Evolutionary conservation across 306 rosid genomes (phyloP), one percentile per base, ranked within the genome.

Genomic region (Dryas octopetala): DNA sequence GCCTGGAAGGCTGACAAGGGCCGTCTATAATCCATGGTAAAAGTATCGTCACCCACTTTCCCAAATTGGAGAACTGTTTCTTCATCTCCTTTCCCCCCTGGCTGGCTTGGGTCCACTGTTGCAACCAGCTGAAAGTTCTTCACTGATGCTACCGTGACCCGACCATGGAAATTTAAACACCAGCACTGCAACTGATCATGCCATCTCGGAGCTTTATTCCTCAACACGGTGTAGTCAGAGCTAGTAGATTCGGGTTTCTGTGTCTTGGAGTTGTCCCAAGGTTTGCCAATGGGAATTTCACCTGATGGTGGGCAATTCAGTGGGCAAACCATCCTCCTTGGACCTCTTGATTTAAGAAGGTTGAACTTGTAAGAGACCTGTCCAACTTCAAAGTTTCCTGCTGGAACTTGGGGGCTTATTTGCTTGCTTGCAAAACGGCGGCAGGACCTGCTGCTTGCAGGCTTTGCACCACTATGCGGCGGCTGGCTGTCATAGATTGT

Each of bases 141-240:
- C 72, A 96, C 99, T 0, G 99, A 96, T 28, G 98, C 97, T 13
- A 92, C 94, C 0, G 99, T 96, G 70, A 96, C 99, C 6, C 99
- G 97, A 46, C 99, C 99, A 38, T 96, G 99, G 80, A 96, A 96
- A 85, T 96, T 96, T 85, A 96, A 88, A 82, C 99, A 96, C 99
- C 99, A 92, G 81, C 99, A 96, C 69, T 90, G 98, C 81, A 92
- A 83, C 88, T 89, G 90, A 58, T 92, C 97, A 6, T 96, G 98
- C 99, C 99, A 96, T 75, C 99, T 88, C 26, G 98, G 99, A 72
- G 98, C 98, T 85, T 96, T 96, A 81, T 96, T 96, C 76, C 87
- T 90, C 90, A 96, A 89, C 68, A 85, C 60, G 26, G 97, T 84
- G 84, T 51, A 71, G 59, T 86, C 92, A 44, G 88, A 57, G 59